Evolutionary conservation across 352 stramenopile species (phyloP), one percentile per base, ranked within the genome.

Genomic region (Phytophthora litchii): DNA sequence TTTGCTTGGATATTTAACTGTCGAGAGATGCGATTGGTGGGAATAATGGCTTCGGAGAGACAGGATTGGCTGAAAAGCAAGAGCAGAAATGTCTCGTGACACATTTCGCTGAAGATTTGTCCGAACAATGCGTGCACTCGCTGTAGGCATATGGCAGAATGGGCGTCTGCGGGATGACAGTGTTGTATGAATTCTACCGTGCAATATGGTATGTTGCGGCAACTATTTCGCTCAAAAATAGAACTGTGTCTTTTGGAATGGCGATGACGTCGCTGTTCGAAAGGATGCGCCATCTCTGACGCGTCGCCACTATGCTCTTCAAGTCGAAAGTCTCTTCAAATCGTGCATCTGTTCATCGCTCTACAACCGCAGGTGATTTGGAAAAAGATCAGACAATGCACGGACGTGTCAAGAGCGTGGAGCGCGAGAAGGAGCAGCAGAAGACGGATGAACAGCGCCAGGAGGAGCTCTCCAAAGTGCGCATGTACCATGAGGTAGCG

Each of bases 401-500:
- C 60, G 81, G 81, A 8, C 81, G 81, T 34, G 79, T 91, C 35
- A 91, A 91, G 75, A 86, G 81, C 59, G 75, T 83, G 12, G 77
- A 89, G 66, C 81, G 73, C 56, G 79, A 88, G 75, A 86, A 86
- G 57, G 79, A 91, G 54, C 60, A 86, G 56, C 60, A 70, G 32
- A 88, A 88, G 61, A 86, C 72, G 14, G 73, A 88, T 59, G 74
- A 70, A 34, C 70, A 91, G 61, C 76, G 79, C 31, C 66, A 79
- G 20, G 81, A 89, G 52, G 78, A 88, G 50, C 60, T 88, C 37
- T 70, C 67, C 43, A 85, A 82, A 50, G 73, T 91, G 59, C 77
- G 70, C 35, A 81, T 83, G 73, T 95, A 92, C 67, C 80, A 91
- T 56, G 80, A 94, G 36, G 80, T 94, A 23, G 79, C 79, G 31